phyloP scores from a whole-genome alignment of 352 stramenopile genomes.

The Blastocystis sp. region DNA sequence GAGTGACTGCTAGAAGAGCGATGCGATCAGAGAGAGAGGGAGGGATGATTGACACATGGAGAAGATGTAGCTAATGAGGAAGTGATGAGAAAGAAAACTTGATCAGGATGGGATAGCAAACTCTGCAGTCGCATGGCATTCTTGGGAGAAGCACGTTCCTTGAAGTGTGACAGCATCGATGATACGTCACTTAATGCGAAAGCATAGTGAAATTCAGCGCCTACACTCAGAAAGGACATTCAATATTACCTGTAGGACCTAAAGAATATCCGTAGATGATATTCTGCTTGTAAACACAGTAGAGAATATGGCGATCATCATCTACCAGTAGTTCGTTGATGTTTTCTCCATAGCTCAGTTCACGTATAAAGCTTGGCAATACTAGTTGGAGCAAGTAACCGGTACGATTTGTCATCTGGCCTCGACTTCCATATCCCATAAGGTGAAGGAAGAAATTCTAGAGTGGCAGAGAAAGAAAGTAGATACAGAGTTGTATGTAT shows the following conservation, averaged over 20 bases:
- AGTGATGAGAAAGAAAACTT: neutral
- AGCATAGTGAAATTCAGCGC: neutral
- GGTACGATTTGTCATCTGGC: conserved; percentile 44
- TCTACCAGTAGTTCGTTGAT: conserved; percentile 35
- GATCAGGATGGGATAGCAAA: neutral
- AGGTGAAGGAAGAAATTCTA: conserved; percentile 33
- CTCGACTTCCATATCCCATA: conserved; percentile 28
- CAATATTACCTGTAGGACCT: neutral
- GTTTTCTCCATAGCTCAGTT: conserved; percentile 29
- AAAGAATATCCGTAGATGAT: conserved; percentile 29
- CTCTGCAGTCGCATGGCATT: neutral
- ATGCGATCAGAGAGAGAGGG: neutral
- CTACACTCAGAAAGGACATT: neutral
- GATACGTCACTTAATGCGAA: neutral
- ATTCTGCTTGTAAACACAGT: conserved; percentile 35
- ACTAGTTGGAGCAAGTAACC: conserved; percentile 21
- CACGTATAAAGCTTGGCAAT: neutral
- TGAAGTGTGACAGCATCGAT: neutral
- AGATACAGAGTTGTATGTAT: neutral
- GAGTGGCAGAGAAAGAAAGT: neutral
- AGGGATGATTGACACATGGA: neutral
- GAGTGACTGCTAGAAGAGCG: neutral
- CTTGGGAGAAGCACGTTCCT: neutral
- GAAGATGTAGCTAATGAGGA: neutral
- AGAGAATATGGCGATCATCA: conserved; percentile 23